phyloP scores from a whole-genome alignment of 345 rosid genomes.

The Erysimum cheiranthoides region DNA sequence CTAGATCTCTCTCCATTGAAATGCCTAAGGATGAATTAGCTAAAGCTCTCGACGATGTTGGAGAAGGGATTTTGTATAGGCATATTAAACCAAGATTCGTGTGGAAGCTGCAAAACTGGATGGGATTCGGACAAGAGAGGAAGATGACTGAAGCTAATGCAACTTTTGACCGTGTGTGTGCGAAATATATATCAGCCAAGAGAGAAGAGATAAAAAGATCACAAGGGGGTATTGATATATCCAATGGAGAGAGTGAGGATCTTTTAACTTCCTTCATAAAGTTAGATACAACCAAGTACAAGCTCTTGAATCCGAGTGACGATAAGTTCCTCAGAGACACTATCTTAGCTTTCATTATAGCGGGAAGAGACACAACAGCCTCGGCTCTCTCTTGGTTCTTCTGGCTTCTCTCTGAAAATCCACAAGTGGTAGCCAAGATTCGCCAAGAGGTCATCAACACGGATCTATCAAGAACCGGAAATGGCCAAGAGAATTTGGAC shows the following conservation, averaged over 20 bases:
- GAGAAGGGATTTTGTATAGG: background rate
- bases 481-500: background rate
- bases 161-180: background rate
- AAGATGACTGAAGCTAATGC: slow-evolving; percentile 1
- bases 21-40: background rate
- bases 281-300: background rate
- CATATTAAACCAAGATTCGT: slow-evolving; percentile 1
- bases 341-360: background rate
- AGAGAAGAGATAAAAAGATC: background rate
- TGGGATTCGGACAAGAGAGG: background rate
- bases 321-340: background rate
- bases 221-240: background rate
- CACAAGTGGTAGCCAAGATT: background rate
- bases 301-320: background rate
- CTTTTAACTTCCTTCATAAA: slow-evolving; percentile 1
- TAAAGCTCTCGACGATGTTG: slow-evolving; percentile 10
- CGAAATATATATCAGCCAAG: slow-evolving; percentile 1
- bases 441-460: background rate
- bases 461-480: background rate
- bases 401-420: slow-evolving; percentile 12
- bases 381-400: slow-evolving; percentile 3
- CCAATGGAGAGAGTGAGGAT: background rate
- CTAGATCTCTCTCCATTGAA: slow-evolving; percentile 1
- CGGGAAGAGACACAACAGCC: background rate
- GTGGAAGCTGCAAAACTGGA: slow-evolving; percentile 10